These are phyloP conservation scores for Populus hybrid DNA, from an alignment of 441 rosid genomes.

Conservation along the genomic window DNA sequence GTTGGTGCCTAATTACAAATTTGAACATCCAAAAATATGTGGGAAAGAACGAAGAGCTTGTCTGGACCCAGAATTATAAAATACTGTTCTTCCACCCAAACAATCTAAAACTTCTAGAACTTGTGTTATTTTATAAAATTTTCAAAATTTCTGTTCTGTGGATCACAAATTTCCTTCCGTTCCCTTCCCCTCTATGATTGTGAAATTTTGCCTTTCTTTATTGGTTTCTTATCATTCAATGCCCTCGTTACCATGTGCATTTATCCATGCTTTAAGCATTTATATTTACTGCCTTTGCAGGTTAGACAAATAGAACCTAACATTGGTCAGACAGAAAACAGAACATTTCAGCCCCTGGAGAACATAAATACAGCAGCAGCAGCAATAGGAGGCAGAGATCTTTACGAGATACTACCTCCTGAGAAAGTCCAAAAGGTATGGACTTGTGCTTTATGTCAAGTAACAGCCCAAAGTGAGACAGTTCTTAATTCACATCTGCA, in stretches of 20 bases:
- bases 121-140: background rate
- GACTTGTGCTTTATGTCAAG: slow-evolving; percentile 30
- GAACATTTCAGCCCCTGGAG: background rate
- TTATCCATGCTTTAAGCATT: background rate
- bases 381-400: background rate
- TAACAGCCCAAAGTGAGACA: slow-evolving; percentile 19
- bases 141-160: background rate
- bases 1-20: background rate
- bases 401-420: background rate
- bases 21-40: background rate
- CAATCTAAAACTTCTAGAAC: background rate
- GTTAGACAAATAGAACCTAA: slow-evolving; percentile 3
- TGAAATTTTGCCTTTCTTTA: background rate
- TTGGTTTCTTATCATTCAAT: background rate
- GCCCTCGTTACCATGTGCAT: background rate
- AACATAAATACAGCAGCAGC: background rate
- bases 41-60: background rate
- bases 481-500: slow-evolving; percentile 22
- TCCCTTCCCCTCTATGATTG: background rate
- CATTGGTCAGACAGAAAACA: background rate
- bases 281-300: slow-evolving; percentile 11
- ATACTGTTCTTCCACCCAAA: background rate
- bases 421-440: slow-evolving; percentile 22
- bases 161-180: background rate
- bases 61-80: background rate